Evolutionary conservation across 2,329 filamentous ascomycete genomes (phyloP), one percentile per base, ranked within the genome.

Genomic region (Fusarium sp.): DNA sequence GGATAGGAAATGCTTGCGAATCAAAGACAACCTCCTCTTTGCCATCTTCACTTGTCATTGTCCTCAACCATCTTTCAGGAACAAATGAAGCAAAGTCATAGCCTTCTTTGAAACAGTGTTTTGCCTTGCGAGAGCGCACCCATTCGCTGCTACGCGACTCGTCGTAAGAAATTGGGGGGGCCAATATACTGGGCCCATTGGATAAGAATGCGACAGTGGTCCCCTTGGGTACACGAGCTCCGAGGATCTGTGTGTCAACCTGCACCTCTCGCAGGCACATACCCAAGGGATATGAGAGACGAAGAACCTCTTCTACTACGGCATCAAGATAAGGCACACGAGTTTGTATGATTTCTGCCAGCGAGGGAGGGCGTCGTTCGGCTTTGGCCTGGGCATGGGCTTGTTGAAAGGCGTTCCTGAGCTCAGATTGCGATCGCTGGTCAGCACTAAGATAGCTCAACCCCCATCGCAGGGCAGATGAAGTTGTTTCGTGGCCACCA

Each of bases 1-100:
- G 67, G 3, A 65, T 47, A 0, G 79, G 79, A 0, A 79, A 78
- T 0, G 77, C 73, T 15, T 68, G 62, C 0, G 72, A 51, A 44
- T 79, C 75, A 40, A 77, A 80, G 14, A 60, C 65, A 15, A 14
- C 56, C 45, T 56, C 47, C 2, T 54, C 20, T 4, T 30, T 45
- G 2, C 67, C 56, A 19, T 24, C 24, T 5, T 7, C 8, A 3
- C 17, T 7, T 1, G 10, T 5, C 4, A 9, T 14, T 2, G 24
- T 49, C 19, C 52, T 53, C 6, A 70, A 28, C 67, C 67, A 70
- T 10, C 67, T 55, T 19, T 70, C 67, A 9, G 67, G 67, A 2
- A 35, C 26, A 19, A 70, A 70, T 1, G 14, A 20, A 2, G 32
- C 14, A 14, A 58, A 62, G 6, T 68, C 48, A 9, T 53, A 51